Evolutionary conservation across 352 stramenopile genomes (phyloP).

Genomic region (Globisporangium sylvaticum): DNA sequence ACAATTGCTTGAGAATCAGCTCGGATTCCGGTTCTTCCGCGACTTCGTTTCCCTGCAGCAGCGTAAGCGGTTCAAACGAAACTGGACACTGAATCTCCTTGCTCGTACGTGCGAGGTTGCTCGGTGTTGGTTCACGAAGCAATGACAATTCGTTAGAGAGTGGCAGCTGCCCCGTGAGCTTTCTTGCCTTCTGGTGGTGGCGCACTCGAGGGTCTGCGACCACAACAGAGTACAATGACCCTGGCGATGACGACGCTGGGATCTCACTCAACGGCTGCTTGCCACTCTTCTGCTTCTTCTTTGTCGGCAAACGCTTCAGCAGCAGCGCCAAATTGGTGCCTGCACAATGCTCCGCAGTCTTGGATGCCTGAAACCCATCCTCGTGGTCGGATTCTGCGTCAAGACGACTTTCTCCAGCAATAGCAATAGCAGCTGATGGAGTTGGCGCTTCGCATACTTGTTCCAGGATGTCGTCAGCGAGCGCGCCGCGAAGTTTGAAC

Average conservation of each 20-base stretch:
- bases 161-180: neutral
- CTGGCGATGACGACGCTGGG: neutral
- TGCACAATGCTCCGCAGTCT: slow-evolving; percentile 8
- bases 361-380: slow-evolving; percentile 30
- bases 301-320: neutral
- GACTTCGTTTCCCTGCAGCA: slow-evolving; percentile 18
- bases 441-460: slow-evolving; percentile 15
- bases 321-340: slow-evolving; percentile 14
- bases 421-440: slow-evolving; percentile 4
- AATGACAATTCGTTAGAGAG: slow-evolving; percentile 27
- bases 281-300: neutral
- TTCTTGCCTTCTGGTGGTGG: neutral
- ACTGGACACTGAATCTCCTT: slow-evolving; percentile 55
- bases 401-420: slow-evolving; percentile 1
- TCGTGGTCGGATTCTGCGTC: slow-evolving; percentile 48
- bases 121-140: slow-evolving; percentile 41
- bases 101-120: slow-evolving; percentile 12
- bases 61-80: slow-evolving; percentile 37
- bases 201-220: slow-evolving; percentile 45
- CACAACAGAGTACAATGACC: slow-evolving; percentile 30
- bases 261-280: neutral
- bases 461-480: slow-evolving; percentile 32
- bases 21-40: slow-evolving; percentile 60
- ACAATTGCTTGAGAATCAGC: slow-evolving; percentile 50
- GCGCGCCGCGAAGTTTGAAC: slow-evolving; percentile 60